Evolutionary conservation across 345 rosid species (phyloP).

Genomic region (Dovyalis caffra): DNA sequence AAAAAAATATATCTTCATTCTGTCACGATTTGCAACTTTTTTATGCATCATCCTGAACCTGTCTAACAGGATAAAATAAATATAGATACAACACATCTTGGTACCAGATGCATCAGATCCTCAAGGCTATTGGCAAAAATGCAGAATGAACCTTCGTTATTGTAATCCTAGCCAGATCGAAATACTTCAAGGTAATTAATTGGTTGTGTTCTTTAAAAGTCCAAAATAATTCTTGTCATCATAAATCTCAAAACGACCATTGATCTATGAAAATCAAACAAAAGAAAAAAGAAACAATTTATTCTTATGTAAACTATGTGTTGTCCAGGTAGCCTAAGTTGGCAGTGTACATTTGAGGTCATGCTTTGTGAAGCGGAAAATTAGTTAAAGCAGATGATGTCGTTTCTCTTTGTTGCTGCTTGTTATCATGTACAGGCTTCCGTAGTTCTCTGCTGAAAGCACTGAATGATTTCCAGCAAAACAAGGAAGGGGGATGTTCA

Average conservation of each 20-base stretch:
- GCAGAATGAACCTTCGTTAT: constrained; percentile 57
- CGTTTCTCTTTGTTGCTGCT: not conserved
- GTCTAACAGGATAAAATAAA: constrained; percentile 8
- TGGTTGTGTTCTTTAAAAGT: not conserved
- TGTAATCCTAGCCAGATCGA: constrained; percentile 59
- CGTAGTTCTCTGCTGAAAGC: constrained; percentile 64
- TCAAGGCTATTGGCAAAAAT: constrained; percentile 52
- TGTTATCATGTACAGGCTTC: constrained; percentile 43
- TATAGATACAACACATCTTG: constrained; percentile 68
- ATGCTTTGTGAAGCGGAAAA: too few species aligned
- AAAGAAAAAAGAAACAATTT: too few species aligned
- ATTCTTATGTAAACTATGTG: too few species aligned
- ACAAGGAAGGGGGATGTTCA: constrained; percentile 56
- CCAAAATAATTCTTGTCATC: too few species aligned
- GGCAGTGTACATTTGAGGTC: too few species aligned
- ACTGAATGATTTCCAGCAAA: constrained; percentile 44
- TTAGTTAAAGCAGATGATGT: not conserved
- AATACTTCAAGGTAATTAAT: constrained; percentile 60
- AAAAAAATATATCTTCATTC: constrained; percentile 10
- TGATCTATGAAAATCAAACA: too few species aligned
- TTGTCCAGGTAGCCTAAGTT: too few species aligned
- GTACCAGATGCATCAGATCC: constrained; percentile 63
- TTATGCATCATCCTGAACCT: not conserved
- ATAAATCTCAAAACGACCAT: too few species aligned
- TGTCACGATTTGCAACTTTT: constrained; percentile 2